These are phyloP conservation scores for Fusarium buxicola DNA, from an alignment of 2,329 filamentous ascomycete genomes.

Conservation along the genomic window DNA sequence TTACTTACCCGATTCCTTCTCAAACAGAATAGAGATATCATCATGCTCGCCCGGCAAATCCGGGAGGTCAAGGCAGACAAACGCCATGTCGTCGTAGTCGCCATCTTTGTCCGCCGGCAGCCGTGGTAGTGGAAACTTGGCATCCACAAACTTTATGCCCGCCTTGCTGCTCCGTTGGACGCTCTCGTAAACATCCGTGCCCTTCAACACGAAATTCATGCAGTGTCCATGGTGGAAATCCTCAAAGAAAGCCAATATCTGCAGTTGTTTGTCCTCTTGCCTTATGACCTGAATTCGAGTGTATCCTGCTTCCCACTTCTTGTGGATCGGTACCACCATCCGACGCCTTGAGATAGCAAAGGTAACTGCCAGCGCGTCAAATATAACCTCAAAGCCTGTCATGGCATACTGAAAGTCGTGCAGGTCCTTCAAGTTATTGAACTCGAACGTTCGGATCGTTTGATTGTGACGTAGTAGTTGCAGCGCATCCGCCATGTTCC, in stretches of 20 bases:
- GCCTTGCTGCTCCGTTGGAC: slow-evolving; percentile 73
- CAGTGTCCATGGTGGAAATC: slow-evolving; percentile 88
- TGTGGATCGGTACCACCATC: slow-evolving; percentile 93
- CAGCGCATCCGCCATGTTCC: slow-evolving; percentile 73
- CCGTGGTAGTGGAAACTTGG: slow-evolving; percentile 87
- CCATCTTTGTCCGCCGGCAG: slow-evolving; percentile 63
- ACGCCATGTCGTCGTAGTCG: slow-evolving; percentile 72
- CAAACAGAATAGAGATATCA: slow-evolving; percentile 88
- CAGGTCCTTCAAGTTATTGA: slow-evolving; percentile 73
- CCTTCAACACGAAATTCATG: slow-evolving; percentile 89
- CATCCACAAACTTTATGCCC: slow-evolving; percentile 84
- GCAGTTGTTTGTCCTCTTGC: slow-evolving; percentile 76
- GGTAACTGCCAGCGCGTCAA: slow-evolving; percentile 76
- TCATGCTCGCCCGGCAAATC: slow-evolving; percentile 94
- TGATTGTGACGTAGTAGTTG: slow-evolving; percentile 66
- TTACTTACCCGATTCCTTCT: slow-evolving; percentile 77
- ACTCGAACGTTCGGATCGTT: slow-evolving; percentile 79
- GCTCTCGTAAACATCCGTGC: slow-evolving; percentile 84
- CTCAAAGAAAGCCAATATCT: slow-evolving; percentile 88
- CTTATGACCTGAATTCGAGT: slow-evolving; percentile 82
- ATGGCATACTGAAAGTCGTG: slow-evolving; percentile 83
- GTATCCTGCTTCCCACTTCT: slow-evolving; percentile 89
- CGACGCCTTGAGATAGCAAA: slow-evolving; percentile 86
- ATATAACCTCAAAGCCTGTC: slow-evolving; percentile 82
- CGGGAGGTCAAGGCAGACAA: slow-evolving; percentile 86